Evolutionary conservation across 805 yeast genomes (phyloP).

Genomic region (Clavispora santaluciae): DNA sequence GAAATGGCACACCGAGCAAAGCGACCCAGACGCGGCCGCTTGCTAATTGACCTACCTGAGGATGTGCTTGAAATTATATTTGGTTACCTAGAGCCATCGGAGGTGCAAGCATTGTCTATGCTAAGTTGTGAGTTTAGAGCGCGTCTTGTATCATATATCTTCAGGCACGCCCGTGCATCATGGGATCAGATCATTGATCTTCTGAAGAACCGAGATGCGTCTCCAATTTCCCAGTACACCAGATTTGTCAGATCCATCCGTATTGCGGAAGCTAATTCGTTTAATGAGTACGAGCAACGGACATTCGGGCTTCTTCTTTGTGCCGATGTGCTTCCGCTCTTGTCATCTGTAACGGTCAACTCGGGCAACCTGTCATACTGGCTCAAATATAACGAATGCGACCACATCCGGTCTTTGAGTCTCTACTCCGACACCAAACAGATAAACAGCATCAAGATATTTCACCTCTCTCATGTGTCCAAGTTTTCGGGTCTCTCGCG

Average conservation of each 20-base stretch:
- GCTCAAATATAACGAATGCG: constrained; percentile 32
- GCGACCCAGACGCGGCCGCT: neutral
- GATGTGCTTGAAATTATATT: constrained; percentile 12
- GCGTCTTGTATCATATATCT: constrained; percentile 16
- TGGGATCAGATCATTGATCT: constrained; percentile 22
- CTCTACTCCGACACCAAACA: constrained; percentile 21
- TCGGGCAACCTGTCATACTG: constrained; percentile 36
- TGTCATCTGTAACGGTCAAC: constrained; percentile 24
- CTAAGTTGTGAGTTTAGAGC: constrained; percentile 15
- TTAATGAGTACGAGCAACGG: constrained; percentile 27
- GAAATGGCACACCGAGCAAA: neutral
- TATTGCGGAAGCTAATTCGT: constrained; percentile 12
- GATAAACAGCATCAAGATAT: constrained; percentile 22
- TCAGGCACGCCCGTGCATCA: constrained; percentile 18
- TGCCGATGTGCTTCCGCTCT: constrained; percentile 18
- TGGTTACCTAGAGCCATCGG: constrained; percentile 4
- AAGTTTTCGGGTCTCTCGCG: constrained; percentile 29
- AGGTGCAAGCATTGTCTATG: constrained; percentile 7
- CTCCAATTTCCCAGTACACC: neutral
- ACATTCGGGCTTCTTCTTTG: constrained; percentile 18
- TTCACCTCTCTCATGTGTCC: constrained; percentile 41
- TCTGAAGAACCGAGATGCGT: neutral
- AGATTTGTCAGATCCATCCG: constrained; percentile 3
- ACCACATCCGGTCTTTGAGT: constrained; percentile 17
- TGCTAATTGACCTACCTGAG: constrained; percentile 10